These are phyloP conservation scores for Leccinum variicolor DNA, from an alignment of 768 basidiomycete genomes.

Conservation along the genomic window DNA sequence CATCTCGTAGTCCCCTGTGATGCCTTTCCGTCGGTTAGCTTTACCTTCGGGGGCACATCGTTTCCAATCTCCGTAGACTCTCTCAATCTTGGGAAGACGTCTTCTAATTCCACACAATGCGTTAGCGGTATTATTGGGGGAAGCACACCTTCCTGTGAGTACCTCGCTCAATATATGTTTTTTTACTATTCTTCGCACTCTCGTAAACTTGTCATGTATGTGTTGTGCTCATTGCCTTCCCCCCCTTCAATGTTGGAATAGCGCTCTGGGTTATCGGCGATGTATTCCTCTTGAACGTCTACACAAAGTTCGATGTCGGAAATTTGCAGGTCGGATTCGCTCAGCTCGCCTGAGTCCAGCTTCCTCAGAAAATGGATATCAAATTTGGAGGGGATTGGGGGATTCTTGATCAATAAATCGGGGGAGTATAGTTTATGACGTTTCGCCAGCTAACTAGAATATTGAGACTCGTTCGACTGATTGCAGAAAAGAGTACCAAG, in stretches of 20 bases:
- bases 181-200: neutral
- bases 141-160: neutral
- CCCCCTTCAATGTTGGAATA: neutral
- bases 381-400: neutral
- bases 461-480: neutral
- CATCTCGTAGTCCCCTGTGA: neutral
- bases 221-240: slow-evolving; percentile 2
- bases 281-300: neutral
- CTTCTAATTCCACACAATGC: neutral
- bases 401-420: neutral
- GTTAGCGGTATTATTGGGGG: neutral
- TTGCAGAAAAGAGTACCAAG: too few species aligned
- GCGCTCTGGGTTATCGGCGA: neutral
- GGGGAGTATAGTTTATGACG: neutral
- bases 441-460: neutral
- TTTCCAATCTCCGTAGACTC: neutral
- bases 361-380: neutral
- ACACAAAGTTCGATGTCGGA: neutral
- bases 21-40: neutral
- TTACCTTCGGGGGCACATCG: neutral
- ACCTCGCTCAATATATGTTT: neutral
- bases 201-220: neutral
- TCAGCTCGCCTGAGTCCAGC: neutral
- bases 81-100: neutral
- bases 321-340: neutral